phyloP scores from a whole-genome alignment of 495 filamentous ascomycete species.

The Choiromyces venosus region DNA sequence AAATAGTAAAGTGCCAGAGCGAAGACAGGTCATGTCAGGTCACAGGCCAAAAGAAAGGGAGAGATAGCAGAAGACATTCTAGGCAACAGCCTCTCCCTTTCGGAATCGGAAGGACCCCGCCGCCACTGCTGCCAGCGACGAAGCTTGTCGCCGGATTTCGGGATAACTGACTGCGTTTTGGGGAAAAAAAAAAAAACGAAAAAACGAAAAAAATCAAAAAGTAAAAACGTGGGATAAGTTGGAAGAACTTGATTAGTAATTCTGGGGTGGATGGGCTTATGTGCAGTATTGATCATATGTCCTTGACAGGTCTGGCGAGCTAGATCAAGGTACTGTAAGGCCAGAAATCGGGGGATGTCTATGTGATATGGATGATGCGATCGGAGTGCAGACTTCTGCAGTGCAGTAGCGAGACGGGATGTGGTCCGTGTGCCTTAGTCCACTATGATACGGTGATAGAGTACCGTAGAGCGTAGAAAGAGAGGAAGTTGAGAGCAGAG shows the following conservation, averaged over 20 bases:
- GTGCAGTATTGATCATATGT: no score
- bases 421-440: not conserved
- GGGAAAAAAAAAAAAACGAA: not conserved
- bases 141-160: not conserved
- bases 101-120: not conserved
- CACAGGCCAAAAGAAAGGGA: not conserved
- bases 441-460: not conserved
- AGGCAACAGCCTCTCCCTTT: not conserved
- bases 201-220: not conserved
- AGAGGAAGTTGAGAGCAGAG: not conserved
- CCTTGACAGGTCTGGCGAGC: not conserved
- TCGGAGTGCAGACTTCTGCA: not conserved
- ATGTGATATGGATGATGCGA: not conserved
- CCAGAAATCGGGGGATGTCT: not conserved
- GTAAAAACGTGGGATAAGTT: not conserved
- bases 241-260: not conserved
- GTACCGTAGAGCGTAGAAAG: not conserved
- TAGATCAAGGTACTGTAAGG: not conserved
- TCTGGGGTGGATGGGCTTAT: not conserved
- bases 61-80: not conserved
- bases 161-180: not conserved
- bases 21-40: not conserved
- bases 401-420: not conserved
- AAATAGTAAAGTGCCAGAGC: not conserved
- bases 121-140: not conserved